Base-by-base conservation (phyloP, 2,329 filamentous ascomycete genomes). In the Verticillium klebahnii region DNA sequence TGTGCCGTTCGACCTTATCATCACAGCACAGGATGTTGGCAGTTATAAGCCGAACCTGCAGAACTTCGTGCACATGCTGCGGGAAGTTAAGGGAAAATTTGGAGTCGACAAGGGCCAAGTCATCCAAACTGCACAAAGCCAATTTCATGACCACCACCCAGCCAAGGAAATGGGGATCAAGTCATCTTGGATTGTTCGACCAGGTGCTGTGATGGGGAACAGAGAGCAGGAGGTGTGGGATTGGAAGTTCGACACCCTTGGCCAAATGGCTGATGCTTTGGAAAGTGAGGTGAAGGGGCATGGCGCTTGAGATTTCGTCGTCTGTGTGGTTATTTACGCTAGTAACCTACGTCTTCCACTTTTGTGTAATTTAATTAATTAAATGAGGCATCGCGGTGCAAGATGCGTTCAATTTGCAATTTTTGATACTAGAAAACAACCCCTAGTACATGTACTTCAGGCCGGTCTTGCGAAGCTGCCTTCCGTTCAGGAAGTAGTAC, bases 1-100 rank as follows among this genome's bases (percentile, higher is more conserved):
- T 1, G 76, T 82, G 29, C 67, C 77, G 1, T 82, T 91, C 68
- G 87, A 89, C 67, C 78, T 82, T 3, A 75, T 90, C 40, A 82
- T 89, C 69, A 91, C 88, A 0, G 90, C 89, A 0, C 79, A 92
- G 70, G 86, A 91, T 50, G 83, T 92, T 32, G 89, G 89, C 0
- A 83, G 80, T 15, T 92, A 92, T 70, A 93, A 92, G 74, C 90
- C 90, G 0, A 80, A 87, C 66, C 68, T 77, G 34, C 75, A 77
- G 59, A 91, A 92, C 65, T 92, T 92, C 62, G 79, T 85, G 61
- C 86, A 87, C 69, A 79, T 92, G 79, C 70, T 91, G 5, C 71
- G 75, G 12, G 76, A 83, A 57, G 82, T 85, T 2, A 63, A 82
- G 68, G 68, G 74, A 1, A 78, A 80, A n/a, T 85, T 89, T 67